A percentile compares a stretch with the other conserved stretches of the same genome.
Evolutionary conservation across 805 yeast species (phyloP).

Genomic region (Wickerhamiella brachini): DNA sequence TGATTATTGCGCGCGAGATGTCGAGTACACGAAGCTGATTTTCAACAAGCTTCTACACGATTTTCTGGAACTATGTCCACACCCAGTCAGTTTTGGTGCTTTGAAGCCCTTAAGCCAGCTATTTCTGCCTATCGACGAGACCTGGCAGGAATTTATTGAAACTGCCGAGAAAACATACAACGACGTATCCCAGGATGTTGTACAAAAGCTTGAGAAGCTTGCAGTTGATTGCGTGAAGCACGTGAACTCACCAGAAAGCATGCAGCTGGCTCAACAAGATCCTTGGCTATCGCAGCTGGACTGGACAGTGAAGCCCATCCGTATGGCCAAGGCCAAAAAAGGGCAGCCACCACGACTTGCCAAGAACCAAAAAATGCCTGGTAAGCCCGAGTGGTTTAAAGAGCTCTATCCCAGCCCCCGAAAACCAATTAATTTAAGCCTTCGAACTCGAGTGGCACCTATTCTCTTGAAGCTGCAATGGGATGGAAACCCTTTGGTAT

Average conservation of each 20-base stretch:
- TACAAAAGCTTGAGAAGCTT: conserved; percentile 40
- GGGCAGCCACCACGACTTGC: conserved; percentile 22
- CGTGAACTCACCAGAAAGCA: conserved; percentile 30
- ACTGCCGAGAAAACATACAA: conserved; percentile 56
- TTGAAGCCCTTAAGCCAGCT: conserved; percentile 57
- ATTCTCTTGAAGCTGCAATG: conserved; percentile 62
- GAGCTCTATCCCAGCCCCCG: conserved; percentile 32
- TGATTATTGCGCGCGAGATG: conserved; percentile 78
- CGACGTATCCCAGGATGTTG: conserved; percentile 42
- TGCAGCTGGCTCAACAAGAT: conserved; percentile 32
- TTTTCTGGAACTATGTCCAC: conserved; percentile 61
- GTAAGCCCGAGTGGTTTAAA: conserved; percentile 89
- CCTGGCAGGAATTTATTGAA: conserved; percentile 62
- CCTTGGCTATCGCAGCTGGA: conserved; percentile 88
- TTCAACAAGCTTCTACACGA: conserved; percentile 55
- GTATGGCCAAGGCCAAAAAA: conserved; percentile 57
- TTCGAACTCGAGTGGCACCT: conserved; percentile 65
- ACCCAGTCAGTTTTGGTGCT: conserved; percentile 90
- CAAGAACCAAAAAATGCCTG: conserved; percentile 70
- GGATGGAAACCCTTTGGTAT: conserved; percentile 71
- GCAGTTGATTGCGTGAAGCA: conserved; percentile 44
- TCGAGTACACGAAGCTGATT: conserved; percentile 56
- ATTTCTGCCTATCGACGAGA: conserved; percentile 60
- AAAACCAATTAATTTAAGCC: conserved; percentile 43
- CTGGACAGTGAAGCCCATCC: conserved; percentile 58